A percentile compares a stretch with the other conserved stretches of the same genome.
Evolutionary conservation across 2,329 filamentous ascomycete species (phyloP).

Genomic region (Emericellopsis atlantica): DNA sequence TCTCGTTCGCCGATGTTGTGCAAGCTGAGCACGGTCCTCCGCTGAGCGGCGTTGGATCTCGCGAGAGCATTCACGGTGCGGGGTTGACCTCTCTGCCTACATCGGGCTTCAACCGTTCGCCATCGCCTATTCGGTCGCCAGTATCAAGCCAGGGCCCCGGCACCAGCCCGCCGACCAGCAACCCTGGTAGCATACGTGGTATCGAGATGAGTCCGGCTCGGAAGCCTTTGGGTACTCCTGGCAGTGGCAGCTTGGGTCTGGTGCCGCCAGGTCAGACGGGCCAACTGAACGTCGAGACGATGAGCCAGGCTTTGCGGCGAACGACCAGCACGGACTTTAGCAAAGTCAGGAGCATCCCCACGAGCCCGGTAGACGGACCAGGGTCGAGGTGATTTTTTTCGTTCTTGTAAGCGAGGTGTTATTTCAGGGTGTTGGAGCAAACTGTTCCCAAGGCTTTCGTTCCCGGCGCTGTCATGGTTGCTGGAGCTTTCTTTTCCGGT

Average conservation of each 20-base stretch:
- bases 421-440: neutral
- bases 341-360: slow-evolving; percentile 39
- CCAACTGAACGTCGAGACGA: slow-evolving; percentile 84
- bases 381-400: neutral
- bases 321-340: slow-evolving; percentile 74
- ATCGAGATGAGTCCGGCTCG: slow-evolving; percentile 56
- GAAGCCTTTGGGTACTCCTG: slow-evolving; percentile 51
- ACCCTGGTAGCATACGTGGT: slow-evolving; percentile 60
- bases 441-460: too few species aligned
- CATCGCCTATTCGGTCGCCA: slow-evolving; percentile 70
- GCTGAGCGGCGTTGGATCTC: slow-evolving; percentile 30
- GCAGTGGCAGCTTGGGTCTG: slow-evolving; percentile 38
- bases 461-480: too few species aligned
- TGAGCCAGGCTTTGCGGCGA: slow-evolving; percentile 77
- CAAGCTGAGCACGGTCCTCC: slow-evolving; percentile 63
- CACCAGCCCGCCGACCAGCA: slow-evolving; percentile 65
- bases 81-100: slow-evolving; percentile 50
- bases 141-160: slow-evolving; percentile 57
- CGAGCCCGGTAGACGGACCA: slow-evolving; percentile 38
- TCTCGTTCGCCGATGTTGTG: slow-evolving; percentile 93
- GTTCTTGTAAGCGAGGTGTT: neutral
- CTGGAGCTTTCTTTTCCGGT: too few species aligned
- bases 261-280: slow-evolving; percentile 17
- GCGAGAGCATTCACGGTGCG: slow-evolving; percentile 58
- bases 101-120: slow-evolving; percentile 48